Conservation (phyloP, 192 early-diverging fungal species). For the Backusella luteola region DNA sequence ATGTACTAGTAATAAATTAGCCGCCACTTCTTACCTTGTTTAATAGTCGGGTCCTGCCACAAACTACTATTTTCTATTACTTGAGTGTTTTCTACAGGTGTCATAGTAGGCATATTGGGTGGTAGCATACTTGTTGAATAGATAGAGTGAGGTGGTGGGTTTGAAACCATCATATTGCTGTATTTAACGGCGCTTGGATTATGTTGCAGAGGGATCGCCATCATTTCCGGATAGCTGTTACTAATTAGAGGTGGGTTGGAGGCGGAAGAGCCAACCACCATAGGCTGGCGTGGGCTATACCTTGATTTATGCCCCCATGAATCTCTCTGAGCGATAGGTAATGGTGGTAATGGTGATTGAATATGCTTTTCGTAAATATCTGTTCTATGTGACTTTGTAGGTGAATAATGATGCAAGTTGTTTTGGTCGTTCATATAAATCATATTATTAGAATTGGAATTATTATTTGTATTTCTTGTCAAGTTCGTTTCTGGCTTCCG, state of each 20-base stretch:
- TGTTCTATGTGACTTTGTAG: background rate
- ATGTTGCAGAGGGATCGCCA: background rate
- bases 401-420: background rate
- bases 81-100: background rate
- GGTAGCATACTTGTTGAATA: background rate
- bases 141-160: background rate
- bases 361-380: slow-evolving; percentile 1
- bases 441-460: background rate
- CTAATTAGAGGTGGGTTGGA: background rate
- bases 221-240: background rate
- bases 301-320: background rate
- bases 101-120: background rate
- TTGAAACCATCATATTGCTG: background rate
- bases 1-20: background rate
- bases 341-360: background rate
- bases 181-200: background rate
- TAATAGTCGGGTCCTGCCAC: background rate
- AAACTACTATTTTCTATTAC: background rate
- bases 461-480: background rate
- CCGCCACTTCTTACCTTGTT: background rate
- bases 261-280: background rate
- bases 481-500: background rate
- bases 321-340: background rate
- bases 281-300: background rate
- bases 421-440: background rate